Evolutionary conservation across 2,329 filamentous ascomycete species (phyloP).

Genomic region (Ophiocordyceps camponoti-leonardi): DNA sequence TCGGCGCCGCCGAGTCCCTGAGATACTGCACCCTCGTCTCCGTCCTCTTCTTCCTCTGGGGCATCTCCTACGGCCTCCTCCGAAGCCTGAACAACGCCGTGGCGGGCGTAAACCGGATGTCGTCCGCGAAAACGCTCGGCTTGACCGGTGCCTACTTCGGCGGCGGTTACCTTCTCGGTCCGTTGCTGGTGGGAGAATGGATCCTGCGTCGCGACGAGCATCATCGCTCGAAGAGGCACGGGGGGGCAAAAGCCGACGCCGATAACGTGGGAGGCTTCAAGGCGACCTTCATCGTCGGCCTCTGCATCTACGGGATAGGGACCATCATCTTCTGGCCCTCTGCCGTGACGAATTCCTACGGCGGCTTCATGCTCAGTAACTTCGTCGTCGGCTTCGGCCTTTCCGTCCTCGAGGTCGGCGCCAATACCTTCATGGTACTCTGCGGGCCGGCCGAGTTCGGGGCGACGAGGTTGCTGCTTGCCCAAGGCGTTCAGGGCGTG

Average conservation of each 20-base stretch:
- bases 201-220: slow-evolving; percentile 52
- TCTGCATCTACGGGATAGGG: slow-evolving; percentile 57
- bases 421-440: slow-evolving; percentile 56
- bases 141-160: slow-evolving; percentile 56
- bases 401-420: slow-evolving; percentile 61
- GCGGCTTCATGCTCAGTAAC: slow-evolving; percentile 58
- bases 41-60: slow-evolving; percentile 76
- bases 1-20: slow-evolving; percentile 44
- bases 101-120: slow-evolving; percentile 43
- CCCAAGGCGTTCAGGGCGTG: slow-evolving; percentile 62
- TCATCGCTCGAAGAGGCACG: slow-evolving; percentile 24
- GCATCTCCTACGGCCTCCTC: slow-evolving; percentile 74
- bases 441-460: slow-evolving; percentile 59
- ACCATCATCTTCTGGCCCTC: slow-evolving; percentile 82
- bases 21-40: slow-evolving; percentile 62
- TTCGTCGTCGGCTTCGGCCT: slow-evolving; percentile 66
- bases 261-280: slow-evolving; percentile 51
- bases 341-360: slow-evolving; percentile 55
- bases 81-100: slow-evolving; percentile 65
- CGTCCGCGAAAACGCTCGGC: slow-evolving; percentile 42
- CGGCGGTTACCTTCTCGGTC: slow-evolving; percentile 52
- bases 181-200: slow-evolving; percentile 51
- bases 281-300: slow-evolving; percentile 60
- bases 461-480: slow-evolving; percentile 57
- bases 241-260: slow-evolving; percentile 14